These are phyloP conservation scores for Acacia melanoxylon DNA, from an alignment of 306 rosid genomes.

Conservation along the genomic window DNA sequence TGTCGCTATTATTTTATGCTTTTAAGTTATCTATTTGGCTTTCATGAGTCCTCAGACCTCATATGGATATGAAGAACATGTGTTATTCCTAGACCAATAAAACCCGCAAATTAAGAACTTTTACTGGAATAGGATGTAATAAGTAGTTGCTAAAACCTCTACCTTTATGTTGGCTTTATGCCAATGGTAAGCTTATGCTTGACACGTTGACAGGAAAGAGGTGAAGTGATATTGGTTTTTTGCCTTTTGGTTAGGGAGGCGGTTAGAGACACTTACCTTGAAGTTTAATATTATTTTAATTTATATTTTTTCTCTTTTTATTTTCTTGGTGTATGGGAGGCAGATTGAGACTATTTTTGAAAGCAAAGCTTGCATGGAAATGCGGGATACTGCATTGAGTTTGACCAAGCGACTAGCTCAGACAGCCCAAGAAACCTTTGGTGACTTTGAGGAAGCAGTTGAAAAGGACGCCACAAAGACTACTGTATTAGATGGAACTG, in stretches of 20 bases:
- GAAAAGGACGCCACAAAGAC: constrained; percentile 97
- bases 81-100: constrained; percentile 1
- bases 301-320: neutral
- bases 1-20: neutral
- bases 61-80: constrained; percentile 3
- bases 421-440: constrained; percentile 95
- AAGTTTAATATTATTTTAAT: constrained; percentile 1
- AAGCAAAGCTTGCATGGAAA: constrained; percentile 69
- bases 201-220: neutral
- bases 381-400: constrained; percentile 77
- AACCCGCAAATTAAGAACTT: constrained; percentile 2
- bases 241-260: neutral
- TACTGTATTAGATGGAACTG: constrained; percentile 92
- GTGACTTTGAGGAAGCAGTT: constrained; percentile 98
- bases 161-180: neutral
- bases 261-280: neutral
- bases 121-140: neutral
- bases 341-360: constrained; percentile 73
- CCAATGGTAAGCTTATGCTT: neutral
- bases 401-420: constrained; percentile 85
- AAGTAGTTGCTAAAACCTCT: neutral
- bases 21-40: constrained; percentile 3
- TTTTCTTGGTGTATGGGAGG: constrained; percentile 12
- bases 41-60: neutral
- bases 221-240: neutral